These are phyloP conservation scores for Stephanodiscus triporus DNA, from an alignment of 108 stramenopile species.

Conservation along the genomic window DNA sequence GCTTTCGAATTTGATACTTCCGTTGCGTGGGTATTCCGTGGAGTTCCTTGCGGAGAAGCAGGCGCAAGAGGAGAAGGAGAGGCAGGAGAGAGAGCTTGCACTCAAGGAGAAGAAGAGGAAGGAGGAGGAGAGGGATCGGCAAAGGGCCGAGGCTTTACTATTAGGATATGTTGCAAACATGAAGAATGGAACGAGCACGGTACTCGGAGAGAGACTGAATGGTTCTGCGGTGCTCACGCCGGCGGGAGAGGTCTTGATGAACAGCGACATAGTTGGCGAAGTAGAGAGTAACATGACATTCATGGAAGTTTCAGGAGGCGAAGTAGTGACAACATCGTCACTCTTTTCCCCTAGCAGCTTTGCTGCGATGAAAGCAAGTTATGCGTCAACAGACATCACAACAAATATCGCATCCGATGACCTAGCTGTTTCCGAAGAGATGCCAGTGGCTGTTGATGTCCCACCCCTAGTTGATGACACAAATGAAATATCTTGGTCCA, in stretches of 20 bases:
- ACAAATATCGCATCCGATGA: not conserved
- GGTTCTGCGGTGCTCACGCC: constrained; percentile 38
- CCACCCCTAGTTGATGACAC: constrained; percentile 14
- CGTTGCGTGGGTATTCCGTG: constrained; percentile 72
- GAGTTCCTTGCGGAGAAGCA: constrained; percentile 78
- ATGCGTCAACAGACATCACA: too few relatives aligned
- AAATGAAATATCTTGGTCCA: constrained; percentile 19
- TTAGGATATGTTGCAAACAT: constrained; percentile 27
- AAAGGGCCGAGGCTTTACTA: constrained; percentile 22
- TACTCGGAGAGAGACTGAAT: constrained; percentile 24
- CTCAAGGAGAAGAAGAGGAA: constrained; percentile 56
- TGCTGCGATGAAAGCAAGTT: constrained; percentile 1
- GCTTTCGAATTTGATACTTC: constrained; percentile 67
- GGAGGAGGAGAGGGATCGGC: constrained; percentile 34
- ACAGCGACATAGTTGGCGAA: constrained; percentile 15
- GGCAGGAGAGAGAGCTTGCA: constrained; percentile 51
- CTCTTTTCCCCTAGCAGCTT: constrained; percentile 16
- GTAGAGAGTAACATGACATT: constrained; percentile 24
- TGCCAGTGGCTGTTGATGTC: not conserved
- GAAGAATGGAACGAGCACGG: constrained; percentile 24
- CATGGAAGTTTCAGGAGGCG: constrained; percentile 34
- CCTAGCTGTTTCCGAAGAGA: constrained; percentile 5
- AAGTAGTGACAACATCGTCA: constrained; percentile 26
- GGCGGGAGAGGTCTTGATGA: constrained; percentile 26
- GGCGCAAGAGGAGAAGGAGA: constrained; percentile 56